Evolutionary conservation across 2,329 filamentous ascomycete species (phyloP).

Genomic region (Trichoderma pleuroti): DNA sequence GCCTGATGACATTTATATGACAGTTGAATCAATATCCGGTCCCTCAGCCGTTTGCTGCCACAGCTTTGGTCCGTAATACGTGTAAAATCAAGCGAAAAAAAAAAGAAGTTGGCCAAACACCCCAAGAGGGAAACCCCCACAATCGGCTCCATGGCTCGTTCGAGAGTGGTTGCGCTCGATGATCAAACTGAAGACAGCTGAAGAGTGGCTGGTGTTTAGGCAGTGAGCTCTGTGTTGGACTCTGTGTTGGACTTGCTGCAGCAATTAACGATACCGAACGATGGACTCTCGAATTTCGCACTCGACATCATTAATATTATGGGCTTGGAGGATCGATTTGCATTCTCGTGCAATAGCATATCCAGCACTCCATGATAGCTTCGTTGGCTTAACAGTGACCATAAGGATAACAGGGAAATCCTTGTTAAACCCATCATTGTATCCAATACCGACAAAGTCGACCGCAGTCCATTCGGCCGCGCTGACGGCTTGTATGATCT

Average conservation of each 20-base stretch:
- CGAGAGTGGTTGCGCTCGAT: neutral
- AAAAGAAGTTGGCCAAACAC: neutral
- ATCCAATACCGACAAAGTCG: neutral
- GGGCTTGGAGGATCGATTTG: neutral
- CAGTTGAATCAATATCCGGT: neutral
- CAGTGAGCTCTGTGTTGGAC: neutral
- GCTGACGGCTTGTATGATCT: neutral
- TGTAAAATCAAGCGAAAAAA: neutral
- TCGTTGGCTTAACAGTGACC: neutral
- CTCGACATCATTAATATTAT: neutral
- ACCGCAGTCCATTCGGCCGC: neutral
- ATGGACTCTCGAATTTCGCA: slow-evolving; percentile 4
- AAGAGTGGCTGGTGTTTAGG: neutral
- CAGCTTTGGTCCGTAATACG: neutral
- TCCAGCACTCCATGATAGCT: neutral
- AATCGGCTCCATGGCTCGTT: neutral
- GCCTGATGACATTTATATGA: neutral
- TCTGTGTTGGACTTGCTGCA: neutral
- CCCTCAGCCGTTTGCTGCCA: neutral
- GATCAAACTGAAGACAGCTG: neutral
- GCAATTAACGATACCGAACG: neutral
- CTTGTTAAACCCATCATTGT: neutral
- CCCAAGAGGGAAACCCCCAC: neutral
- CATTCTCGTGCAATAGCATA: neutral
- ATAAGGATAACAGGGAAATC: neutral